Conservation (phyloP, 163 green algal species). For the Coccomyxa subellipsoidea region DNA sequence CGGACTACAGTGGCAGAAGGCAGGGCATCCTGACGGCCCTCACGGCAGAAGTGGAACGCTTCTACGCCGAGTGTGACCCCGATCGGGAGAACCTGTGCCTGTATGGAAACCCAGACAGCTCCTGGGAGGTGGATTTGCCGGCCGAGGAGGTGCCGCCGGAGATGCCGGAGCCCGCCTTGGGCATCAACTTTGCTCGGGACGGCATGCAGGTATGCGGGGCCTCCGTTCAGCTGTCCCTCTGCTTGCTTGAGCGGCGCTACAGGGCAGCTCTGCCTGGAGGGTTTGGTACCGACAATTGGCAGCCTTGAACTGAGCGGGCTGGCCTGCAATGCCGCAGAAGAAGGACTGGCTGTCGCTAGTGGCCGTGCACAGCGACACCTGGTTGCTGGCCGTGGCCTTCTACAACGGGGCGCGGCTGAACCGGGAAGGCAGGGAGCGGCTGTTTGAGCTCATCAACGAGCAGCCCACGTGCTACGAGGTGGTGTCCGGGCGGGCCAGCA, state of each 20-base stretch:
- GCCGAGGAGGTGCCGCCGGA: conserved; percentile 92
- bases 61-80: conserved; percentile 78
- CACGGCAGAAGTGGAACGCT: conserved; percentile 61
- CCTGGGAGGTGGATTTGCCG: conserved; percentile 49
- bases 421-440: conserved; percentile 61
- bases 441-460: conserved; percentile 89
- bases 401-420: conserved; percentile 94
- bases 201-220: conserved; percentile 39
- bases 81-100: conserved; percentile 94
- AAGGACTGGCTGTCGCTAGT: conserved; percentile 93
- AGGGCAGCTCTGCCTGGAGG: not conserved
- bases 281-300: not conserved
- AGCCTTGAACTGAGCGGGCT: not conserved
- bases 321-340: conserved; percentile 29
- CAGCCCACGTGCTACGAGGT: conserved; percentile 84
- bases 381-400: conserved; percentile 92
- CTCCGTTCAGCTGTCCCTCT: not conserved
- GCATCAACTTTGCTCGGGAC: conserved; percentile 95
- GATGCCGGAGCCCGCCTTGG: conserved; percentile 84
- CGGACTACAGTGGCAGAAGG: conserved; percentile 34
- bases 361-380: conserved; percentile 93
- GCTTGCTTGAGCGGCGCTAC: not conserved
- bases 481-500: conserved; percentile 51
- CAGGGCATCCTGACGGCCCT: conserved; percentile 42
- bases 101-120: conserved; percentile 83